Evolutionary conservation across 176 grass and related monocot genomes (phyloP), one percentile per base, ranked within the genome.

Genomic region (Tuctoria greenei): DNA sequence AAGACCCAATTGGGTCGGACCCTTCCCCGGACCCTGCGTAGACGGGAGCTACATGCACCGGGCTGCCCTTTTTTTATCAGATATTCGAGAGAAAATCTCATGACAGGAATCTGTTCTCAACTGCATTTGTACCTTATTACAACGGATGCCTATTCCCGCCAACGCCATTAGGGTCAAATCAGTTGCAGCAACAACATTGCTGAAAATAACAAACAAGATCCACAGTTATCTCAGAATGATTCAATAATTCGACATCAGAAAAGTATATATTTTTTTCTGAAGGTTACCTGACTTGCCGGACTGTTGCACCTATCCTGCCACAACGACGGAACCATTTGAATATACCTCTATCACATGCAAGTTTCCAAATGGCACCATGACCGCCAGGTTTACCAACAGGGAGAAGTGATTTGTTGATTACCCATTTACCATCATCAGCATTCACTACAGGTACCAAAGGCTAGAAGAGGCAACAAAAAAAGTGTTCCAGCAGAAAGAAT

Each of bases 101-200:
- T 10, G 39, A 61, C 27, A 76, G 51, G 16, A 40, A 76, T 27
- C 10, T 51, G 4, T 27, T 69, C 13, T 10, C 38, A 14, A 44
- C 16, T 51, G 26, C n/a, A 45, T 6, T 6, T 62, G 25, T 87
- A 98, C 95, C 95, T 98, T 98, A 57, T 94, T 83, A 50, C 81
- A 81, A 10, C 27, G 89, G 49, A 98, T 76, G 61, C 95, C 95
- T 65, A 93, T 61, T 83, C 95, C 95, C 49, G 95, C 86, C 84
- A 98, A 88, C 47, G 91, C 95, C 86, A 98, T 88, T 51, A 98
- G 82, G 18, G 95, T 98, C 73, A 98, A 76, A 83, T 98, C 95
- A 73, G 95, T 98, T 46, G 95, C 91, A 75, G 95, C 95, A 26
- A 94, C 91, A 88, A 98, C 95, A 90, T 98, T 98, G 82, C 95